Base-by-base conservation (phyloP, 2,329 filamentous ascomycete genomes). In the Venturiaceae sp. region DNA sequence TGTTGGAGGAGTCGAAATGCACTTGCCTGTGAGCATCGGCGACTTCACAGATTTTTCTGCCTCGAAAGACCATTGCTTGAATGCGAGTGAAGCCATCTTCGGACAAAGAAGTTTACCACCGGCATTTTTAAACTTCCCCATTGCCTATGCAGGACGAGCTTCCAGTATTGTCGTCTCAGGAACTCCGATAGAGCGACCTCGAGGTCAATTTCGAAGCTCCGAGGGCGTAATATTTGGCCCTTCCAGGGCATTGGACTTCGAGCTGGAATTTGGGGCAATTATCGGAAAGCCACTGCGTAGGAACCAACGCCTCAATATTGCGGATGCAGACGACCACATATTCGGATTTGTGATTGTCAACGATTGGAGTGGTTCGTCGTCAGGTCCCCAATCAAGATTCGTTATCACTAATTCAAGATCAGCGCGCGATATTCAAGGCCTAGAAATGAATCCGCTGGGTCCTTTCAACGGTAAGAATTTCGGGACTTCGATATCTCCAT, bases 391-490 rank as follows among this genome's bases (percentile, higher is more conserved):
- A 14, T 36, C 5, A 13, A 32, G 16, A 4, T 4, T 16, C 3
- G 11, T 1, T 28, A 23, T 23, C 8, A 44, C 39, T 44, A 26
- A 44, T n/a, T 44, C 19, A 26, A 11, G 14, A 44, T 44, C 32
- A 23, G 58, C 58, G 14, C 55, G 58, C 32, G 58, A 60, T 46
- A 60, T 60, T 53, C 89, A 95, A 68, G 81, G 81, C 0, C 92
- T 88, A 88, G 90, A 95, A 71, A 92, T 91, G 64, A 80, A 92
- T 9, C 90, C 90, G 0, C 74, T 92, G 5, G 90, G 89, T 0
- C 89, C 89, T 0, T 92, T 94, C 74, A 91, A 89, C 62, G 79
- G 83, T 26, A 94, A 94, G 79, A 92, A 91, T 70, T 92, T 92
- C 66, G 86, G 80, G 3, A 88, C 87, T 0, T 87, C 82, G 0